phyloP scores from a whole-genome alignment of 306 rosid species.

The Citrullus colocynthis region DNA sequence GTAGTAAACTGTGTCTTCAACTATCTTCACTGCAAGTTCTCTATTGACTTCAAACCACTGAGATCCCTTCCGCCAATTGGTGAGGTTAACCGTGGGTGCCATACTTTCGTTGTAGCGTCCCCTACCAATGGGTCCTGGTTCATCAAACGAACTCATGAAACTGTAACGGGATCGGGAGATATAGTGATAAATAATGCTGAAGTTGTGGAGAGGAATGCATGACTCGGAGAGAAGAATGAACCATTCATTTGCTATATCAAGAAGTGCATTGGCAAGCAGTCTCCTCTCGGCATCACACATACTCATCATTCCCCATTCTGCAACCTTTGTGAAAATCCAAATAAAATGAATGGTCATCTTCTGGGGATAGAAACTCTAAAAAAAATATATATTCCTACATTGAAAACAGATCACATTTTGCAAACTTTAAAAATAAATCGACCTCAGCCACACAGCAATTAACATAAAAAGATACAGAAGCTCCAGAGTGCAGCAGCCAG shows the following conservation, averaged over 20 bases:
- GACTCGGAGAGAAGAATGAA: conserved; percentile 54
- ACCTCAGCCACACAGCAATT: neutral
- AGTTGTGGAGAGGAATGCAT: conserved; percentile 62
- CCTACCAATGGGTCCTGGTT: conserved; percentile 49
- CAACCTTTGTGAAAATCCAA: conserved; percentile 21
- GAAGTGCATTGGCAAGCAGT: conserved; percentile 59
- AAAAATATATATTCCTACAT: neutral
- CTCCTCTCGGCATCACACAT: conserved; percentile 71
- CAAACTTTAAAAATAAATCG: neutral
- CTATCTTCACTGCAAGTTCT: conserved; percentile 38
- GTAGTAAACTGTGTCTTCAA: conserved; percentile 42
- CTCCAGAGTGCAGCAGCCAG: neutral
- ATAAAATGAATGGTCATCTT: neutral
- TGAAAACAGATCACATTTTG: neutral
- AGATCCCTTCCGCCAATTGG: conserved; percentile 56
- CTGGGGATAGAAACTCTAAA: neutral
- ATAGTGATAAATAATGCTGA: conserved; percentile 44
- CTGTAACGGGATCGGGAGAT: conserved; percentile 41
- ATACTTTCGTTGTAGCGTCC: conserved; percentile 47
- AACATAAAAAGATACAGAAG: neutral
- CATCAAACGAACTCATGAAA: conserved; percentile 50
- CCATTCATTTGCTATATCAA: conserved; percentile 60
- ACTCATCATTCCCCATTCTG: conserved; percentile 67
- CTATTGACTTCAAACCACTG: conserved; percentile 62
- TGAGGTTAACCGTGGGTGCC: conserved; percentile 45